These are phyloP conservation scores for Stenocarpella maydis DNA, from an alignment of 2,329 filamentous ascomycete species.

Conservation along the genomic window DNA sequence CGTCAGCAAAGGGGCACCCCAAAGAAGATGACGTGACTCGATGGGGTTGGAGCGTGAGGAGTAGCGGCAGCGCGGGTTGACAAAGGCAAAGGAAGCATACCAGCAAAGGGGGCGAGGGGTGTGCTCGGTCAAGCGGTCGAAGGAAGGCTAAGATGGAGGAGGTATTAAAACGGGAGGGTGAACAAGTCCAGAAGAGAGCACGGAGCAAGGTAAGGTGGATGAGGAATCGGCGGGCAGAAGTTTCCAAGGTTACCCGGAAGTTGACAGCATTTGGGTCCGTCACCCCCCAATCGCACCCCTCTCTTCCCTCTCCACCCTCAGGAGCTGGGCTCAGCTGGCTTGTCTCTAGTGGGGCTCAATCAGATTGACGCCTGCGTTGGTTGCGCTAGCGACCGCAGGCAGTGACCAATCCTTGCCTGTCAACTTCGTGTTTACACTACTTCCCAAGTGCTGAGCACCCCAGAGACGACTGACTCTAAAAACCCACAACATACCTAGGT, in stretches of 20 bases:
- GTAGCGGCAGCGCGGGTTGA: background rate
- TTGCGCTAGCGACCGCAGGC: constrained; percentile 15
- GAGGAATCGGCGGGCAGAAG: constrained; percentile 28
- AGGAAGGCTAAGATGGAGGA: constrained; percentile 26
- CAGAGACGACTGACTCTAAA: too few species aligned
- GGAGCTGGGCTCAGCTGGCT: background rate
- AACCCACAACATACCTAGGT: background rate
- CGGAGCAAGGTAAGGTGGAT: constrained; percentile 28
- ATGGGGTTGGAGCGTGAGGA: background rate
- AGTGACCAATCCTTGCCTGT: background rate
- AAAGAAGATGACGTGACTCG: constrained; percentile 31
- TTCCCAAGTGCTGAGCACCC: too few species aligned
- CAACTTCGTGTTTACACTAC: background rate
- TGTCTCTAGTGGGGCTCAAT: constrained; percentile 29
- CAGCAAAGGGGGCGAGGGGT: constrained; percentile 9
- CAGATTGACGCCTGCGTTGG: constrained; percentile 12
- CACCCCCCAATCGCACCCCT: too few species aligned
- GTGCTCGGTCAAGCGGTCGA: constrained; percentile 23
- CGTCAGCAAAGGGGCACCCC: constrained; percentile 30
- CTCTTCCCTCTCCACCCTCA: too few species aligned
- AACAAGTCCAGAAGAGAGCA: constrained; percentile 23
- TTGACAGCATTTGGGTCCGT: constrained; percentile 31
- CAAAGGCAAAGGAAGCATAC: constrained; percentile 17
- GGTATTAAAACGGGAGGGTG: constrained; percentile 27
- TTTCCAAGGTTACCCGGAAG: constrained; percentile 30